A percentile compares a stretch with the other conserved stretches of the same genome.
Conservation (phyloP, 257 asterid genomes). For the Penstemon barbatus region DNA sequence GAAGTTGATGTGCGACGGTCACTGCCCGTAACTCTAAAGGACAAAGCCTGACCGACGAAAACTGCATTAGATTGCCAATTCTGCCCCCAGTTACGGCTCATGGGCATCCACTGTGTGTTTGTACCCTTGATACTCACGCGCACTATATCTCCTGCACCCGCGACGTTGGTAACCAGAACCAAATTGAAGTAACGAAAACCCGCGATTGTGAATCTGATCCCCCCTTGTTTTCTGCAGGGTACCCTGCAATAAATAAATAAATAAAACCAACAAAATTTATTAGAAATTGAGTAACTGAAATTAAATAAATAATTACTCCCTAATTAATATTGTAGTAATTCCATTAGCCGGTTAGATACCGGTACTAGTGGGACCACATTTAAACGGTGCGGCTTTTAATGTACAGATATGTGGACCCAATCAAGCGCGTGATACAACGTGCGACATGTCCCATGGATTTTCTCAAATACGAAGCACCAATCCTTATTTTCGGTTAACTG, state of each 20-base stretch:
- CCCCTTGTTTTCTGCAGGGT: conserved; percentile 57
- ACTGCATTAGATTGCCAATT: conserved; percentile 66
- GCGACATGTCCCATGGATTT: background rate
- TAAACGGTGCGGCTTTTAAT: background rate
- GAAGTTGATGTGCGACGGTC: conserved; percentile 75
- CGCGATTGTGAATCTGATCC: conserved; percentile 66
- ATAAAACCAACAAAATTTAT: background rate
- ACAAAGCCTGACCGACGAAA: conserved; percentile 63
- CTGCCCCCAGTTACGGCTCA: conserved; percentile 90
- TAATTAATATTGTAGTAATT: no score
- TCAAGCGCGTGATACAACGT: background rate
- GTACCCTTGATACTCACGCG: conserved; percentile 60
- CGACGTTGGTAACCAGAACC: conserved; percentile 64
- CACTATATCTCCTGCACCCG: conserved; percentile 71
- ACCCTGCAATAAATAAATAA: conserved; percentile 29
- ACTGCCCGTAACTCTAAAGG: conserved; percentile 65
- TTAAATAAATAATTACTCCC: no score
- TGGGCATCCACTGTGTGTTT: conserved; percentile 54
- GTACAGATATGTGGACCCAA: no score
- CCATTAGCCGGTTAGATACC: no score
- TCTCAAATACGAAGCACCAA: background rate
- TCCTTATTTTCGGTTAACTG: background rate
- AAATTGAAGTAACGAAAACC: conserved; percentile 75
- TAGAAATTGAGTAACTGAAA: background rate
- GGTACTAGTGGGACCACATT: background rate